Evolutionary conservation across 2,329 filamentous ascomycete species (phyloP).

Genomic region (Aspergillus tubingensis): DNA sequence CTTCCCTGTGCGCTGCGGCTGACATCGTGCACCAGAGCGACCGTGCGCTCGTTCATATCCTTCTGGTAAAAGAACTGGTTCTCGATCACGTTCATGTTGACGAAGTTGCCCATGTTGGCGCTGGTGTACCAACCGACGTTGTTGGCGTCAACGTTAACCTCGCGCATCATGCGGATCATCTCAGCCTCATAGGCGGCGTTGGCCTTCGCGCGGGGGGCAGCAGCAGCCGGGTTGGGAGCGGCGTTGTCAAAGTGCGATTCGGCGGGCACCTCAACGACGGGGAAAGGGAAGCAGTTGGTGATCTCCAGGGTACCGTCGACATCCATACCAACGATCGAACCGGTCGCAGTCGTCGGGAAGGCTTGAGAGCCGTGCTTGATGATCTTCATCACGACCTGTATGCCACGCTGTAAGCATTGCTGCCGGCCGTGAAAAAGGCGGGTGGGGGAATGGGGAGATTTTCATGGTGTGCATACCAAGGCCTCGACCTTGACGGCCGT

Average conservation of each 20-base stretch:
- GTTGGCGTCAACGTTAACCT: constrained; percentile 98
- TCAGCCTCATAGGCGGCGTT: constrained; percentile 88
- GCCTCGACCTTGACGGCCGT: constrained; percentile 92
- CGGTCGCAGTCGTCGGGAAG: constrained; percentile 87
- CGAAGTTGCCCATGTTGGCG: constrained; percentile 97
- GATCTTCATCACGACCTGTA: constrained; percentile 92
- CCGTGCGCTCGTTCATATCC: constrained; percentile 79
- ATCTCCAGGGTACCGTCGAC: constrained; percentile 77
- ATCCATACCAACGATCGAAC: constrained; percentile 92
- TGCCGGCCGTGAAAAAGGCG: constrained; percentile 17
- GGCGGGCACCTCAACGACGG: constrained; percentile 71
- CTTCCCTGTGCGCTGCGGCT: constrained; percentile 92
- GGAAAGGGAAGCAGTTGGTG: constrained; percentile 95
- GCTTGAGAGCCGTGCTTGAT: constrained; percentile 89
- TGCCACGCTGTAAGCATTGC: constrained; percentile 28
- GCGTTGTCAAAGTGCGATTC: constrained; percentile 70
- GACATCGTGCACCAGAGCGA: constrained; percentile 91
- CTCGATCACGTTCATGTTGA: constrained; percentile 93
- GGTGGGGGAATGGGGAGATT: constrained; percentile 31
- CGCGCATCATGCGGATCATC: constrained; percentile 94
- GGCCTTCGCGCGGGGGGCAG: constrained; percentile 87
- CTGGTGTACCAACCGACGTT: constrained; percentile 98
- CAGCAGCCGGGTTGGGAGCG: constrained; percentile 74
- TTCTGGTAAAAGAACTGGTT: constrained; percentile 98
- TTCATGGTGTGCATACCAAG: constrained; percentile 64